Percentiles rank a stretch among this genome's conserved stretches.
phyloP scores from a whole-genome alignment of 768 basidiomycete genomes.

The Russula brevipes region DNA sequence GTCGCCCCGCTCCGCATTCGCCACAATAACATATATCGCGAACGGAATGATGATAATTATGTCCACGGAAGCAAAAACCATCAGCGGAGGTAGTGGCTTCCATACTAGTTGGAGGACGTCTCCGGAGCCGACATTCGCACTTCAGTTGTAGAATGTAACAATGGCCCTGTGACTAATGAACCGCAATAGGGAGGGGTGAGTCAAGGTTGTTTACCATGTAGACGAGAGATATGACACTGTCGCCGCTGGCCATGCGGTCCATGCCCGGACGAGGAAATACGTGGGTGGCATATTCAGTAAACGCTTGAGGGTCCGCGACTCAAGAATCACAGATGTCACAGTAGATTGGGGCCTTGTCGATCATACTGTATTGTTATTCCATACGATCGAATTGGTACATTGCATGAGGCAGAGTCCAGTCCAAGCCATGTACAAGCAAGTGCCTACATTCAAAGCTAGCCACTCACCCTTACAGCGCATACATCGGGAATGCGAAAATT shows the following conservation, averaged over 20 bases:
- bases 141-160: constrained; percentile 27
- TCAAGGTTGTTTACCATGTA: constrained; percentile 33
- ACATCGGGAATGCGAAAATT: too few species aligned
- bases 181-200: not conserved
- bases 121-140: constrained; percentile 27
- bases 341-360: constrained; percentile 44
- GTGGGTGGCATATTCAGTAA: constrained; percentile 26
- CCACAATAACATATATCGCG: not conserved
- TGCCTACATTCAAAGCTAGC: too few species aligned
- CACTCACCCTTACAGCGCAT: too few species aligned
- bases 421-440: too few species aligned
- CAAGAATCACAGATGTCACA: constrained; percentile 49
- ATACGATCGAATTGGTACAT: constrained; percentile 67
- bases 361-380: constrained; percentile 56
- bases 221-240: constrained; percentile 30
- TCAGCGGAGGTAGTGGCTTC: not conserved
- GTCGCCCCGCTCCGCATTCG: not conserved
- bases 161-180: constrained; percentile 26
- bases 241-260: constrained; percentile 28
- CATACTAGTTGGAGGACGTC: constrained; percentile 24
- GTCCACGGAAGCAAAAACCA: not conserved
- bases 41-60: not conserved
- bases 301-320: not conserved
- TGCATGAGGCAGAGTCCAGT: constrained; percentile 33
- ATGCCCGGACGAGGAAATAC: constrained; percentile 32